Conservation (phyloP, 2,329 filamentous ascomycete genomes). For the Cercospora berteroae region DNA sequence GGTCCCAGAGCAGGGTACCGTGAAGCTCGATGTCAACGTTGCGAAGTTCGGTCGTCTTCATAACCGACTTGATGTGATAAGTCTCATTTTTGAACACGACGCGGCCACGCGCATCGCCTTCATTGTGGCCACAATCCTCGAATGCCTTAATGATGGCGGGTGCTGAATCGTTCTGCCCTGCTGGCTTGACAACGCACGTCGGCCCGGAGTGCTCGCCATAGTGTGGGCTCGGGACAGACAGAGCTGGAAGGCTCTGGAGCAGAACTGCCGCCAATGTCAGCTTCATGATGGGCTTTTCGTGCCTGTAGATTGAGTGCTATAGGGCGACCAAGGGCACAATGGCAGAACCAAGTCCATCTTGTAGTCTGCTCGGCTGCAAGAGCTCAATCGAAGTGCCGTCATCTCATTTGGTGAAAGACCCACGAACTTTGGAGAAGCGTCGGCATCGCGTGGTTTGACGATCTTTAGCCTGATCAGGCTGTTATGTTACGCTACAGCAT, state of each 20-base stretch:
- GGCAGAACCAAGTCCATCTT: neutral
- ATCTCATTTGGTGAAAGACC: neutral
- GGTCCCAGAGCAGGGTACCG: conserved; percentile 48
- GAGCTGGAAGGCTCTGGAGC: neutral
- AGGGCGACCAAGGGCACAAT: neutral
- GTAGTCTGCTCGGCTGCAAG: neutral
- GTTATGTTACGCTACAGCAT: neutral
- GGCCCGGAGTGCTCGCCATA: neutral
- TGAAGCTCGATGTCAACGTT: conserved; percentile 51
- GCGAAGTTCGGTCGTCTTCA: conserved; percentile 50
- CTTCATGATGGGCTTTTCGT: neutral
- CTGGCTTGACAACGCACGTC: neutral
- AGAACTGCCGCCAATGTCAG: neutral
- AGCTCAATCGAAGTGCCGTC: neutral
- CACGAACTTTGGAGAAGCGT: conserved; percentile 1
- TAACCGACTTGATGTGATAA: conserved; percentile 44
- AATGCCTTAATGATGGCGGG: conserved; percentile 54
- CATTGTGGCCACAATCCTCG: conserved; percentile 49
- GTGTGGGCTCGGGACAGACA: neutral
- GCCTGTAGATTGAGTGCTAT: neutral
- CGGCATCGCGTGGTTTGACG: neutral
- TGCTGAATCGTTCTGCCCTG: conserved; percentile 30
- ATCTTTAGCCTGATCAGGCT: neutral
- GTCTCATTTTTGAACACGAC: conserved; percentile 20
- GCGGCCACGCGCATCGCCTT: conserved; percentile 15